Conservation (phyloP, 2,329 filamentous ascomycete species). For the Aspergillus spinulosporus region DNA sequence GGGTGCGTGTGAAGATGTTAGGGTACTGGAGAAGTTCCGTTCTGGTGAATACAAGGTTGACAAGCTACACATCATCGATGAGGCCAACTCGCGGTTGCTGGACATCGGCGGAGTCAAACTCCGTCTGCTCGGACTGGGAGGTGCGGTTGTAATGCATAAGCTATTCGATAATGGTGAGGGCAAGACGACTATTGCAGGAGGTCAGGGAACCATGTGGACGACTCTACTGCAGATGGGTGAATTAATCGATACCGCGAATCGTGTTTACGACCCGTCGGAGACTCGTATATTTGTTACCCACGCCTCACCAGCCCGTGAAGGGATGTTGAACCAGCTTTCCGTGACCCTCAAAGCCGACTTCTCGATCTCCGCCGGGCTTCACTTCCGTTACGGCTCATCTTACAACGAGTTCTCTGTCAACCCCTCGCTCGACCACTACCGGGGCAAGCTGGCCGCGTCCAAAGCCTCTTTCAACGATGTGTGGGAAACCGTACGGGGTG, state of each 20-base stretch:
- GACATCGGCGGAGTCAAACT: conserved; percentile 96
- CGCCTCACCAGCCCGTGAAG: conserved; percentile 92
- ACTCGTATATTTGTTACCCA: conserved; percentile 96
- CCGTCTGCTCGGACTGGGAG: conserved; percentile 86
- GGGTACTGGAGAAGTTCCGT: conserved; percentile 94
- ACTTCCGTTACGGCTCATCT: conserved; percentile 98
- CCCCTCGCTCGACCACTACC: conserved; percentile 95
- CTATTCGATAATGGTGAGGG: conserved; percentile 98
- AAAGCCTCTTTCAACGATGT: conserved; percentile 99
- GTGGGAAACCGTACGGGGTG: conserved; percentile 96
- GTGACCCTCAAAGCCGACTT: conserved; percentile 98
- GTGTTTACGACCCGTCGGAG: conserved; percentile 97
- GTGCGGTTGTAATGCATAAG: conserved; percentile 99
- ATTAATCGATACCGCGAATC: conserved; percentile 94
- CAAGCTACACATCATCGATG: conserved; percentile 97
- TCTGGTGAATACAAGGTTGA: conserved; percentile 97
- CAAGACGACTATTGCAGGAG: conserved; percentile 94
- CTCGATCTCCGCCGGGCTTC: conserved; percentile 92
- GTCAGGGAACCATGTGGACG: conserved; percentile 99
- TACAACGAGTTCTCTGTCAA: conserved; percentile 99
- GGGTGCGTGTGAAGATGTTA: conserved; percentile 98
- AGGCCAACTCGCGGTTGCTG: conserved; percentile 91
- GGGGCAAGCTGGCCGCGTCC: conserved; percentile 94
- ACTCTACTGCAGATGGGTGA: conserved; percentile 97
- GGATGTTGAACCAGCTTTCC: conserved; percentile 94